phyloP scores from a whole-genome alignment of 108 stramenopile genomes.

The Cyclotella distinguenda region DNA sequence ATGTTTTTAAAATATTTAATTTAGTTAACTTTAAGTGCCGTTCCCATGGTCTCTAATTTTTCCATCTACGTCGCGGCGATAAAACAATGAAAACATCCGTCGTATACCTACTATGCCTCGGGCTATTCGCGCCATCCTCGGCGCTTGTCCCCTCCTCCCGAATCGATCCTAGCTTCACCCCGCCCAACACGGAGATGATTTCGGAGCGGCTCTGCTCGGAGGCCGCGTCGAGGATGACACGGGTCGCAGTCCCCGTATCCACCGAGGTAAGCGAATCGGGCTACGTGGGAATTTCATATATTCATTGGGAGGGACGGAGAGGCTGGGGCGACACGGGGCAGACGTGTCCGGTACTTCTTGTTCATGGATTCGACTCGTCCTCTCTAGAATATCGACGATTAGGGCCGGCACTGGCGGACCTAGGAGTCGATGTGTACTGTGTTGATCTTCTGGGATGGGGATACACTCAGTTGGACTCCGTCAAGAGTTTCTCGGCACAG shows the following conservation, averaged over 20 bases:
- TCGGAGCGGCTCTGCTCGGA: constrained; percentile 60
- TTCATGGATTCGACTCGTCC: constrained; percentile 94
- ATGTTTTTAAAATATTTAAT: no score
- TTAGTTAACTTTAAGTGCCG: no score
- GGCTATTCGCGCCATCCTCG: background rate
- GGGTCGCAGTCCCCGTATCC: constrained; percentile 69
- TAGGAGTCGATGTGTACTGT: constrained; percentile 79
- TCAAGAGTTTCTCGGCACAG: constrained; percentile 74
- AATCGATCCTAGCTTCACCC: constrained; percentile 54
- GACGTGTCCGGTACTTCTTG: constrained; percentile 40
- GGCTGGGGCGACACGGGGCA: no score
- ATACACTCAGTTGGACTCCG: constrained; percentile 73
- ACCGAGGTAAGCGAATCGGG: constrained; percentile 53
- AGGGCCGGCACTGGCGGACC: constrained; percentile 65
- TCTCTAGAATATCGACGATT: constrained; percentile 84
- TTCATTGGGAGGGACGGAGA: constrained; percentile 51
- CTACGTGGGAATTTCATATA: constrained; percentile 72
- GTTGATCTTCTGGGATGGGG: constrained; percentile 97
- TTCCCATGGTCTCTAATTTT: no score
- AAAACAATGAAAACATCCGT: background rate
- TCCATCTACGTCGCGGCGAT: no score
- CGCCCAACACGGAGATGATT: constrained; percentile 49
- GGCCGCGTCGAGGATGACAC: constrained; percentile 67
- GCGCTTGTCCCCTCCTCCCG: background rate
- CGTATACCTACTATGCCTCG: background rate